A percentile compares a stretch with the other conserved stretches of the same genome.
Evolutionary conservation across 345 rosid genomes (phyloP).

Genomic region (Kernera saxatilis): DNA sequence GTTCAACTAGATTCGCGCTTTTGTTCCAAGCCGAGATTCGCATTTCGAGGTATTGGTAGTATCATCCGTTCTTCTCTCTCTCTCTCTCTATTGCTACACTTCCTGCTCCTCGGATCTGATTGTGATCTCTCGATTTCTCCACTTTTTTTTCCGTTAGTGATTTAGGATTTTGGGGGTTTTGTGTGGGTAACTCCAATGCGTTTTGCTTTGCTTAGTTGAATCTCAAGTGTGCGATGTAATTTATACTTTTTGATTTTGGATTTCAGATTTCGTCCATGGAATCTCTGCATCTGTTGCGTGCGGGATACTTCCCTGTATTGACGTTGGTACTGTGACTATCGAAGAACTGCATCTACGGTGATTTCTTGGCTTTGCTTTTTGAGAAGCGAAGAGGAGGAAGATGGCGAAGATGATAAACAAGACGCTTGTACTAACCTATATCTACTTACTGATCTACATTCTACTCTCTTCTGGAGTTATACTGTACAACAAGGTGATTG

Average conservation of each 20-base stretch:
- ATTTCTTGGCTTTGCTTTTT: background rate
- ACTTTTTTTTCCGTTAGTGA: background rate
- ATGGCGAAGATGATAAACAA: constrained; percentile 57
- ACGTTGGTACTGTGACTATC: background rate
- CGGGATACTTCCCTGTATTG: constrained; percentile 5
- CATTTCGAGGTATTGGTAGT: constrained; percentile 3
- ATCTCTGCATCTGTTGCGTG: constrained; percentile 16
- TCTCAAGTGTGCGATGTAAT: background rate
- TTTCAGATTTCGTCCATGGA: constrained; percentile 26
- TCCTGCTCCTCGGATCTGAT: constrained; percentile 28
- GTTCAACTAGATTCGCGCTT: constrained; percentile 21
- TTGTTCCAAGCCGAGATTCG: constrained; percentile 20
- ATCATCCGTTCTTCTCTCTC: background rate
- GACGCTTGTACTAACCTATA: constrained; percentile 73
- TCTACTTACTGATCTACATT: constrained; percentile 78
- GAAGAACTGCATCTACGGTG: constrained; percentile 5
- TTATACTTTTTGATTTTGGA: background rate
- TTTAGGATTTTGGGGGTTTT: constrained; percentile 17
- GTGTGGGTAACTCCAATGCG: background rate
- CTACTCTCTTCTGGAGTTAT: constrained; percentile 86
- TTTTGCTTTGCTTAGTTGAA: background rate
- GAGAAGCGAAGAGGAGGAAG: constrained; percentile 11
- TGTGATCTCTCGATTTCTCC: constrained; percentile 13
- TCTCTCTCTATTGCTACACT: background rate
- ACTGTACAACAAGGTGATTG: constrained; percentile 80